These are phyloP conservation scores for Fraxinus quadrangulata DNA, from an alignment of 257 asterid genomes.

Conservation along the genomic window DNA sequence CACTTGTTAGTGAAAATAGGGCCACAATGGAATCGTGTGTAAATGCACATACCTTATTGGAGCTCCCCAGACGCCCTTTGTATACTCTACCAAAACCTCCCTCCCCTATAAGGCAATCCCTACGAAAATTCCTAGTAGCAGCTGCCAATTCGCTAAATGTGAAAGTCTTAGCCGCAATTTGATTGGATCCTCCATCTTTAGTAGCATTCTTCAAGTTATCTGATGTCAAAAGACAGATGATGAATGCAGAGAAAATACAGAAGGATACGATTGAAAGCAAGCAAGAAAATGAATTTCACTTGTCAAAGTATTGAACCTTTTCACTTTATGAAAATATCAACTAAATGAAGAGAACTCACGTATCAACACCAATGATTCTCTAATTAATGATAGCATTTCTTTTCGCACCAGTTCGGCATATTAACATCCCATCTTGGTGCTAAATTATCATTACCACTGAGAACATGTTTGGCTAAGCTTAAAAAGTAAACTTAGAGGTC, in stretches of 20 bases:
- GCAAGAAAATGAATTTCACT: constrained; percentile 6
- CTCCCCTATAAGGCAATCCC: constrained; percentile 76
- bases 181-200: constrained; percentile 56
- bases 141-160: constrained; percentile 77
- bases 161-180: constrained; percentile 81
- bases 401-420: background rate
- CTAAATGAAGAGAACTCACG: background rate
- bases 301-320: background rate
- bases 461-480: background rate
- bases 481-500: background rate
- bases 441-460: background rate
- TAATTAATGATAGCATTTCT: background rate
- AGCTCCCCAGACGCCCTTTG: constrained; percentile 69
- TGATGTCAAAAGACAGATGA: constrained; percentile 30
- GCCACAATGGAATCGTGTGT: background rate
- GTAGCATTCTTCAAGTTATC: constrained; percentile 49
- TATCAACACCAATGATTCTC: constrained; percentile 15
- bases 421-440: constrained; percentile 1
- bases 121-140: constrained; percentile 72
- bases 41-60: constrained; percentile 57
- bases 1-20: background rate
- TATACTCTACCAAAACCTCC: constrained; percentile 98
- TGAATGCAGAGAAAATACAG: constrained; percentile 19
- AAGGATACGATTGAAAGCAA: constrained; percentile 10
- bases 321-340: background rate